Percentiles rank a stretch among this genome's conserved stretches.
Evolutionary conservation across 129 eudicot genomes (phyloP).

Genomic region (Cynara cardunculus): DNA sequence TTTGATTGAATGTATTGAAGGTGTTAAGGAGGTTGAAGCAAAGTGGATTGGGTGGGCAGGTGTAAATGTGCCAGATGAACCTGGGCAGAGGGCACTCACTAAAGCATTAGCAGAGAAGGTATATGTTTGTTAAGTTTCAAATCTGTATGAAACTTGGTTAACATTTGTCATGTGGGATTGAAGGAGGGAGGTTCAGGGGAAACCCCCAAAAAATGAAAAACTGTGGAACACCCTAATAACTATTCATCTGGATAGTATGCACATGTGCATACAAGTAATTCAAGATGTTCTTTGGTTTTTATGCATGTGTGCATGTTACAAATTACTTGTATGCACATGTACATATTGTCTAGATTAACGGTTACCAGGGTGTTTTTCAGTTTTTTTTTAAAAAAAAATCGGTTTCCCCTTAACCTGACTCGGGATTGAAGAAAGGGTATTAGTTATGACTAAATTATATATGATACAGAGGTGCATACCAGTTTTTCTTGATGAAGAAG

Average conservation of each 20-base stretch:
- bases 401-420: no score
- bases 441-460: background rate
- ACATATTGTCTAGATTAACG: no score
- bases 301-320: no score
- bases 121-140: background rate
- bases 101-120: conserved; percentile 92
- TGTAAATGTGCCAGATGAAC: conserved; percentile 94
- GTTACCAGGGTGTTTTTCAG: background rate
- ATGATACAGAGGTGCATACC: conserved; percentile 86
- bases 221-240: no score
- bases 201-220: no score
- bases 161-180: background rate
- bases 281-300: no score
- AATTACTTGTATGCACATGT: background rate
- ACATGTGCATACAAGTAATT: no score
- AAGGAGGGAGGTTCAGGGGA: background rate
- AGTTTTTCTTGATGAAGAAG: conserved; percentile 89
- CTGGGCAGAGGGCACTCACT: conserved; percentile 79
- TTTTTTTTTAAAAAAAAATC: no score
- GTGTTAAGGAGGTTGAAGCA: conserved; percentile 96
- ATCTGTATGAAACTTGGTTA: background rate
- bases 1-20: conserved; percentile 32
- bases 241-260: no score
- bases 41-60: conserved; percentile 99
- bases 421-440: background rate